Conservation (phyloP, 116 monocot genomes). For the Thalassia testudinum region DNA sequence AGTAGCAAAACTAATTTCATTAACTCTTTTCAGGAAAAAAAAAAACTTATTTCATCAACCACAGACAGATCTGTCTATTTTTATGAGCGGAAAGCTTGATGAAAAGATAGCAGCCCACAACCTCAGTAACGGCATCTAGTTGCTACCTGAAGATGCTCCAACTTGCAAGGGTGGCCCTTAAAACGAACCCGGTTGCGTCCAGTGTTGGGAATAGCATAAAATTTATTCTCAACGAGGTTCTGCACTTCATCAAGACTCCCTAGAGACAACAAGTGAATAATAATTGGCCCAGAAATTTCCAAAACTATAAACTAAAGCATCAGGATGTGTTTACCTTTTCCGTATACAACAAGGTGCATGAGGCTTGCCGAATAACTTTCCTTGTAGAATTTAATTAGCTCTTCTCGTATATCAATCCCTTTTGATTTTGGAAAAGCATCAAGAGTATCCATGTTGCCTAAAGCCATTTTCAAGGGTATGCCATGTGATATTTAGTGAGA, state of each 20-base stretch:
- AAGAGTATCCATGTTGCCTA: conserved; percentile 90
- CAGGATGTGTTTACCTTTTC: conserved; percentile 35
- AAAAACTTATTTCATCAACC: no score
- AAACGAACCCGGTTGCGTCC: conserved; percentile 27
- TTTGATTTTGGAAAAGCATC: conserved; percentile 63
- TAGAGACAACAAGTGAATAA: conserved; percentile 4
- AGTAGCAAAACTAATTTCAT: background rate
- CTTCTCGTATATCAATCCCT: conserved; percentile 64
- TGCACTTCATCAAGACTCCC: conserved; percentile 65
- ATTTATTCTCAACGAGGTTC: conserved; percentile 58
- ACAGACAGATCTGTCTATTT: no score
- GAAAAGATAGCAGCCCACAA: no score
- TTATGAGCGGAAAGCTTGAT: no score
- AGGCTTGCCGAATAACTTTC: conserved; percentile 72
- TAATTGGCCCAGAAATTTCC: no score
- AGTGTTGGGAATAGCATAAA: conserved; percentile 41
- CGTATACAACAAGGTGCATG: conserved; percentile 96
- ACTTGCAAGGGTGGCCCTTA: conserved; percentile 63
- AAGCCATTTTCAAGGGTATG: no score
- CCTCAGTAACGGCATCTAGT: no score
- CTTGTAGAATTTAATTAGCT: conserved; percentile 68
- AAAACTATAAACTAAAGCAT: no score
- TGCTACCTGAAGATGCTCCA: conserved; percentile 76
- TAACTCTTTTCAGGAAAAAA: background rate
- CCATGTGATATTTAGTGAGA: no score